Evolutionary conservation across 139 green algal genomes (phyloP).

Genomic region (Pseudopediastrum boryanum): DNA sequence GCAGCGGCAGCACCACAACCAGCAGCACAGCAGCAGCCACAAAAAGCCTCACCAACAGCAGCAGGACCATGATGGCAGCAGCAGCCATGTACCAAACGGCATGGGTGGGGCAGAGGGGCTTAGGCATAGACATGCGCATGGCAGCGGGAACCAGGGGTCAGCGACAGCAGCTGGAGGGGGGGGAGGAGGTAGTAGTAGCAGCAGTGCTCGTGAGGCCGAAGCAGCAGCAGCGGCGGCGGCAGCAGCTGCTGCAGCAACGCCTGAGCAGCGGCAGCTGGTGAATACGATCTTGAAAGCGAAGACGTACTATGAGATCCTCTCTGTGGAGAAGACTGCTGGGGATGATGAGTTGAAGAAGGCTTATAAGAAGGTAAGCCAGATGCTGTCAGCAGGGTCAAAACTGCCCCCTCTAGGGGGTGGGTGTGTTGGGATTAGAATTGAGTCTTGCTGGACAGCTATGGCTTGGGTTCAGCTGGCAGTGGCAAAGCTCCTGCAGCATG

Average conservation of each 20-base stretch:
- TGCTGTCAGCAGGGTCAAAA: background rate
- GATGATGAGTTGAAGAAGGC: constrained; percentile 72
- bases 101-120: background rate
- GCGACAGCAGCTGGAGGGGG: constrained; percentile 16
- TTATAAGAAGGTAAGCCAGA: constrained; percentile 60
- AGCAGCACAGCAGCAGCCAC: constrained; percentile 8
- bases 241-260: constrained; percentile 32
- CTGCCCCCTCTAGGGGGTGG: background rate
- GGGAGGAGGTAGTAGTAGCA: background rate
- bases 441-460: background rate
- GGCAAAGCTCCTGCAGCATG: background rate
- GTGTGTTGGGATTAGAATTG: background rate
- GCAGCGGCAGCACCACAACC: background rate
- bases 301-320: constrained; percentile 61
- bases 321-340: constrained; percentile 38
- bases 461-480: background rate
- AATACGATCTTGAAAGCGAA: constrained; percentile 47
- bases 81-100: background rate
- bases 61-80: background rate
- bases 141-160: background rate
- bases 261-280: constrained; percentile 54
- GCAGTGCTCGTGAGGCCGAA: too few species aligned
- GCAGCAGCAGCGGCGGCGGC: constrained; percentile 7
- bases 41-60: constrained; percentile 1
- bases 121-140: background rate